Conservation (phyloP, 108 stramenopile species). For the Pseudonitzschia multistriata region DNA sequence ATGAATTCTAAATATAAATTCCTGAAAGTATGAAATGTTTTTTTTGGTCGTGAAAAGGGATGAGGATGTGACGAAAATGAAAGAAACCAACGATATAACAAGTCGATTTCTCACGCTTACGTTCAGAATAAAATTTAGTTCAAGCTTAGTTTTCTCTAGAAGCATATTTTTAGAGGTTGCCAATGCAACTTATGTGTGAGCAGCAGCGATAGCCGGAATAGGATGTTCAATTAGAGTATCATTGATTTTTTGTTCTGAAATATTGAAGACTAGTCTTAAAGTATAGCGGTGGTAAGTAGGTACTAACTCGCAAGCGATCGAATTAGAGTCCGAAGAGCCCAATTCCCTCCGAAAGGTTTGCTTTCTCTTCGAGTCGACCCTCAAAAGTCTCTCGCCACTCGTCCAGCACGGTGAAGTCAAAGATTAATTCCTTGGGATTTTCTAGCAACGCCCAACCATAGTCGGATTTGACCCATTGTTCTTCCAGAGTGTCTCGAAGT, state of each 20-base stretch:
- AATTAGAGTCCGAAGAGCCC: constrained; percentile 66
- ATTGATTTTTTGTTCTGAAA: no score
- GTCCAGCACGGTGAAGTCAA: constrained; percentile 56
- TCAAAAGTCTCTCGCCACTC: constrained; percentile 64
- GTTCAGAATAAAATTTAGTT: no score
- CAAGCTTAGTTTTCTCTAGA: no score
- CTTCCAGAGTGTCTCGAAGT: constrained; percentile 37
- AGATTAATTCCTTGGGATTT: constrained; percentile 52
- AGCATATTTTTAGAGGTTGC: no score
- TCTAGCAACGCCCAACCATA: constrained; percentile 32
- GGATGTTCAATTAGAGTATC: no score
- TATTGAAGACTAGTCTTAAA: no score
- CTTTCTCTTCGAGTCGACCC: constrained; percentile 39
- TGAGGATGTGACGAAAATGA: no score
- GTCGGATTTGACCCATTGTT: constrained; percentile 36
- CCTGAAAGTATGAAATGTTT: background rate
- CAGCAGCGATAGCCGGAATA: no score
- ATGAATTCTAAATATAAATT: constrained; percentile 47
- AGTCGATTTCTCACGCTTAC: no score
- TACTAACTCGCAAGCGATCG: background rate
- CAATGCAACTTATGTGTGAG: no score
- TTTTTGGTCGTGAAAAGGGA: background rate
- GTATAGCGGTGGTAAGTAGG: no score
- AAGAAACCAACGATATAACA: no score
- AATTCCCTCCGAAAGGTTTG: constrained; percentile 53